Evolutionary conservation across 2,329 filamentous ascomycete species (phyloP).

Genomic region (Ramichloridium luteum): DNA sequence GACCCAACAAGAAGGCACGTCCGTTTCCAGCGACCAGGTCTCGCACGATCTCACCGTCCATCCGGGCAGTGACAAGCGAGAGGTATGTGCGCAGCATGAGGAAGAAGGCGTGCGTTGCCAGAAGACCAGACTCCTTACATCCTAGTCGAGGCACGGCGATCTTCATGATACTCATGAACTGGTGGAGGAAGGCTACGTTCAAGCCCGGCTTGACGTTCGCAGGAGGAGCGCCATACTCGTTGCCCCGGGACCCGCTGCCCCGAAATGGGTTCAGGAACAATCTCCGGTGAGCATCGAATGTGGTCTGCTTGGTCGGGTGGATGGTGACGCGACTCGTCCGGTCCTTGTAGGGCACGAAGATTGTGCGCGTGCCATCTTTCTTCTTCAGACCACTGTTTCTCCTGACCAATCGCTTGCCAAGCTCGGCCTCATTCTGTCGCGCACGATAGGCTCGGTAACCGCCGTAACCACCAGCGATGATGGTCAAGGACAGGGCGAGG

Average conservation of each 20-base stretch:
- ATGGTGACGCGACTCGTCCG: conserved; percentile 85
- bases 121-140: conserved; percentile 85
- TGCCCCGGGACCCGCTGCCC: conserved; percentile 49
- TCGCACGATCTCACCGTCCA: conserved; percentile 92
- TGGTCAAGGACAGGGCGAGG: conserved; percentile 61
- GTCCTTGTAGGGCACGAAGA: conserved; percentile 87
- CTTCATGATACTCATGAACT: conserved; percentile 89
- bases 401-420: conserved; percentile 68
- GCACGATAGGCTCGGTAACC: conserved; percentile 65
- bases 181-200: conserved; percentile 90
- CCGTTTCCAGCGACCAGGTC: conserved; percentile 94
- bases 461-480: conserved; percentile 68
- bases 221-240: conserved; percentile 55
- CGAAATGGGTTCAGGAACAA: conserved; percentile 85
- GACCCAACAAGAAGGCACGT: conserved; percentile 73
- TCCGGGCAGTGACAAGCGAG: conserved; percentile 77
- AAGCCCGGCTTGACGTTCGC: conserved; percentile 85
- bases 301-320: conserved; percentile 76
- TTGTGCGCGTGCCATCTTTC: conserved; percentile 88
- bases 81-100: conserved; percentile 86
- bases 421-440: conserved; percentile 64
- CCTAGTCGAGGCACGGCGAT: conserved; percentile 96
- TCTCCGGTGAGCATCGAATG: conserved; percentile 89
- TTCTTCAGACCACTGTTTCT: conserved; percentile 87
- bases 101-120: conserved; percentile 81